A percentile compares a stretch with the other conserved stretches of the same genome.
Conservation (phyloP, 345 rosid genomes). For the Boechera stricta region DNA sequence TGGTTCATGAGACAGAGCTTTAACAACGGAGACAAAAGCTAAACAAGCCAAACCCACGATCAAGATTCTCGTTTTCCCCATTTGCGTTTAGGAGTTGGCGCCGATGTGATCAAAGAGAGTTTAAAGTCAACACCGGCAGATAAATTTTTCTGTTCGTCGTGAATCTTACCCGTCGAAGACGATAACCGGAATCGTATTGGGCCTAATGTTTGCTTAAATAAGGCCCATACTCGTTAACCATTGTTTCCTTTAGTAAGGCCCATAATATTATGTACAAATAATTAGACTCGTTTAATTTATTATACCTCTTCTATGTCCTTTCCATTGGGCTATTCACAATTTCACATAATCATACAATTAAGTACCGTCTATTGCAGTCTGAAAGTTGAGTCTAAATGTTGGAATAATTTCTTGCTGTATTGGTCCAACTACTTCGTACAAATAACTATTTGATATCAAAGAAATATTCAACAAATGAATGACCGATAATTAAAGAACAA, state of each 20-base stretch:
- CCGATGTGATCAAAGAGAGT: conserved; percentile 43
- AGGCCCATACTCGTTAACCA: not conserved
- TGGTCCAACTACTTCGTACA: too few species aligned
- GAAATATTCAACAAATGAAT: too few species aligned
- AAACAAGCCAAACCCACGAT: conserved; percentile 39
- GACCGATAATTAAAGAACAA: too few species aligned
- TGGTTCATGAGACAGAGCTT: conserved; percentile 59
- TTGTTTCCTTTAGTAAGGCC: not conserved
- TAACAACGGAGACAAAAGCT: conserved; percentile 41
- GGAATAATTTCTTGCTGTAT: too few species aligned
- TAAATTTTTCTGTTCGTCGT: conserved; percentile 17
- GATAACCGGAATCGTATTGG: conserved; percentile 20
- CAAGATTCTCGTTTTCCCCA: conserved; percentile 38
- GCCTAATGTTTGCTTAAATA: not conserved
- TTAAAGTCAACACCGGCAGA: conserved; percentile 35
- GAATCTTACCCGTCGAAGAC: conserved; percentile 27
- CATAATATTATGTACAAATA: not conserved
- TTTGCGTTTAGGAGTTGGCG: conserved; percentile 29
- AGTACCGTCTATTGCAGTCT: too few species aligned
- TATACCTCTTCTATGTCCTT: too few species aligned
- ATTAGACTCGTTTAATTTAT: too few species aligned
- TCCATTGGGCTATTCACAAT: too few species aligned
- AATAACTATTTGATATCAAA: too few species aligned
- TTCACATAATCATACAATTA: too few species aligned
- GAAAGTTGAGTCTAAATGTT: too few species aligned